A percentile compares a stretch with the other conserved stretches of the same genome.
Evolutionary conservation across 768 basidiomycete genomes (phyloP).

Genomic region (Tricholomella constricta): DNA sequence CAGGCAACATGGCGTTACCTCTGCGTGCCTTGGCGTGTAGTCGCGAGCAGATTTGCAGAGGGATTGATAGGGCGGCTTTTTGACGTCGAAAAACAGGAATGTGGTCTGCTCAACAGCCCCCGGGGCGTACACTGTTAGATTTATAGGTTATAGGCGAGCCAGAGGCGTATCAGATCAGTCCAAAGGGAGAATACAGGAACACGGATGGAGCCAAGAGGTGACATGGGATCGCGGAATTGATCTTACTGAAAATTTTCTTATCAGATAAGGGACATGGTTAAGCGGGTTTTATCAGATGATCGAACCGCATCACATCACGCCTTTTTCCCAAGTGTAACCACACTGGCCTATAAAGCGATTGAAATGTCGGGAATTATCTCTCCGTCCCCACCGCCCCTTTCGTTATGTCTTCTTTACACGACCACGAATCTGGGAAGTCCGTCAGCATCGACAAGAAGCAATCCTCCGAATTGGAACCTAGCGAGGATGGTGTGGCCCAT

Average conservation of each 20-base stretch:
- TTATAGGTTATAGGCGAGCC: too few relatives aligned
- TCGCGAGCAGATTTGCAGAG: too few relatives aligned
- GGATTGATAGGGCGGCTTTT: too few relatives aligned
- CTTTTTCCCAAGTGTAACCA: slow-evolving; percentile 7
- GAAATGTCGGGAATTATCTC: neutral
- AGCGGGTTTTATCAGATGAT: slow-evolving; percentile 25
- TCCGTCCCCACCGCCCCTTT: neutral
- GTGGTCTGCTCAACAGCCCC: too few relatives aligned
- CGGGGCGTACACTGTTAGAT: too few relatives aligned
- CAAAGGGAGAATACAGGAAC: neutral
- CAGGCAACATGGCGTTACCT: neutral
- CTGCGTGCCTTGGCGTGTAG: too few relatives aligned
- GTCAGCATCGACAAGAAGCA: slow-evolving; percentile 4
- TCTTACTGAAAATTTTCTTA: slow-evolving; percentile 12
- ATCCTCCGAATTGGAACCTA: neutral
- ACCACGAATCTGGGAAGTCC: slow-evolving; percentile 4
- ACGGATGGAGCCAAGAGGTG: neutral
- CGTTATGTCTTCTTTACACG: slow-evolving; percentile 8
- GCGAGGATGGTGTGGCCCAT: slow-evolving; percentile 26
- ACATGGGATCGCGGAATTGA: slow-evolving; percentile 13
- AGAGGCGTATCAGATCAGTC: too few relatives aligned
- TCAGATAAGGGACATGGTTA: slow-evolving; percentile 19
- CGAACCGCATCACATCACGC: slow-evolving; percentile 9
- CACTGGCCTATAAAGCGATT: slow-evolving; percentile 9
- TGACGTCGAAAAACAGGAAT: too few relatives aligned